phyloP scores from a whole-genome alignment of 306 rosid species.

The Cicer bijugum region DNA sequence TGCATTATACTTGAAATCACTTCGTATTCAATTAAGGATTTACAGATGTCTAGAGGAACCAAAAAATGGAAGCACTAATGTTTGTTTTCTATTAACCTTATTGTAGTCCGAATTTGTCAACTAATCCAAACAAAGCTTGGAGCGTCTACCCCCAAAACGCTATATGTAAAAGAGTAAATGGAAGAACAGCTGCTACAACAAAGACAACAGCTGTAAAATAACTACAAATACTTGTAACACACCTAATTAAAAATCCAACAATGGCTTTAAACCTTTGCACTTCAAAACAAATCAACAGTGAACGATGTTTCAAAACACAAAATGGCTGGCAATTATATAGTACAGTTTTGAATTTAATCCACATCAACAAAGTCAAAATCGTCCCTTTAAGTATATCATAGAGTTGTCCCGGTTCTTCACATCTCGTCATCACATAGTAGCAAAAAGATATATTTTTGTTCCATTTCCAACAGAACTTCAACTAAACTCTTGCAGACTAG shows the following conservation, averaged over 20 bases:
- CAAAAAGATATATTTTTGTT: not conserved
- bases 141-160: conserved; percentile 25
- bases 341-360: conserved; percentile 15
- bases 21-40: not conserved
- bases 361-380: not conserved
- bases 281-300: conserved; percentile 5
- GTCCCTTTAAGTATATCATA: not conserved
- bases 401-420: not conserved
- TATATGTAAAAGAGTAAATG: conserved; percentile 5
- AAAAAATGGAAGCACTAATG: not conserved
- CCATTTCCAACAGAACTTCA: not conserved
- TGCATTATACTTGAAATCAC: conserved; percentile 16
- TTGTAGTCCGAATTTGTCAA: conserved; percentile 16
- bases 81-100: not conserved
- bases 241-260: not conserved
- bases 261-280: conserved; percentile 12
- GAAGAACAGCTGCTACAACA: conserved; percentile 15
- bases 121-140: not conserved
- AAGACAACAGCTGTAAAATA: conserved; percentile 33
- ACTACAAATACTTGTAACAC: conserved; percentile 4
- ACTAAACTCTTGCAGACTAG: not conserved
- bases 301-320: conserved; percentile 12
- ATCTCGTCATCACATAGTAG: not conserved
- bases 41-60: not conserved
- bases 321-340: not conserved